phyloP scores from a whole-genome alignment of 2,329 filamentous ascomycete species.

The Didymella keratinophila region DNA sequence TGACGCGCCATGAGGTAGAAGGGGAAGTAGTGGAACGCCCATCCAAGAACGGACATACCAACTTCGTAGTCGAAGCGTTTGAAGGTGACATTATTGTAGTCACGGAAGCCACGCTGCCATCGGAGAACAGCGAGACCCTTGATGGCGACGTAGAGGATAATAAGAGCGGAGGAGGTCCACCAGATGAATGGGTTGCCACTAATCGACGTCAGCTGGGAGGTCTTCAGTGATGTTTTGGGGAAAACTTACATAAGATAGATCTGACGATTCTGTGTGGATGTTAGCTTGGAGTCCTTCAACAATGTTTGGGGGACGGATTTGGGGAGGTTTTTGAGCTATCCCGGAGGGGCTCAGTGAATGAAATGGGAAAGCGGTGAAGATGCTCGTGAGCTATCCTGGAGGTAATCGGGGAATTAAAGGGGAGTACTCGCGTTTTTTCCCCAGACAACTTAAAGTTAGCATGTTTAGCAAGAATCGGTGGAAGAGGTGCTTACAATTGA shows the following conservation, averaged over 20 bases:
- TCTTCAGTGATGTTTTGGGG: not conserved
- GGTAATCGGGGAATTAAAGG: no score
- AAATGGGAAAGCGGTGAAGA: no score
- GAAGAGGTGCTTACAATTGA: constrained; percentile 69
- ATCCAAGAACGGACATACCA: constrained; percentile 86
- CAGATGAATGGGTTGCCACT: constrained; percentile 65
- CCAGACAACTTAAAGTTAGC: constrained; percentile 66
- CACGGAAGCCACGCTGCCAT: constrained; percentile 92
- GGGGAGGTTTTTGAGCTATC: no score
- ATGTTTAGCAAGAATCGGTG: no score
- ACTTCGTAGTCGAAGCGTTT: constrained; percentile 99
- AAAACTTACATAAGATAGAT: constrained; percentile 77
- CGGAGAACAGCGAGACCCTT: constrained; percentile 87
- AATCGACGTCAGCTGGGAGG: not conserved
- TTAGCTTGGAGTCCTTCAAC: no score
- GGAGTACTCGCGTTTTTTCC: constrained; percentile 67
- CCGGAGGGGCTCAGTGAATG: no score
- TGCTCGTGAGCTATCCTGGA: no score
- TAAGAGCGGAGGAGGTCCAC: constrained; percentile 84
- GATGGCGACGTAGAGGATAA: constrained; percentile 80
- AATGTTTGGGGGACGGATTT: no score
- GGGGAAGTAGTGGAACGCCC: constrained; percentile 98
- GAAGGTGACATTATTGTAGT: constrained; percentile 83
- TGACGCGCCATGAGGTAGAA: constrained; percentile 99
- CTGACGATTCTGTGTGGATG: constrained; percentile 69